phyloP scores from a whole-genome alignment of 192 early-diverging fungal species.

The Entomortierella parvispora region DNA sequence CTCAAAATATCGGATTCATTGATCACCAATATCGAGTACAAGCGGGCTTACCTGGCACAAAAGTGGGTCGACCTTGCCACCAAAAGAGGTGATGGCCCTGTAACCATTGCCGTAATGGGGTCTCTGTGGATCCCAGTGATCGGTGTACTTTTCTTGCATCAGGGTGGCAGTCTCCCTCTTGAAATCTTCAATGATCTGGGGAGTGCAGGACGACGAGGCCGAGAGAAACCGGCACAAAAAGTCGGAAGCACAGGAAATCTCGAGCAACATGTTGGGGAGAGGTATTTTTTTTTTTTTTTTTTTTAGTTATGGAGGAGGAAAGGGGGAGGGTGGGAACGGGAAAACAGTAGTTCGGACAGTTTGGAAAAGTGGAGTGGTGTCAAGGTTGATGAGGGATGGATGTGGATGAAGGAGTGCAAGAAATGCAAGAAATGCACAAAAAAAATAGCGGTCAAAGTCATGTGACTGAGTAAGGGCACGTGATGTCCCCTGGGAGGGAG shows the following conservation, averaged over 20 bases:
- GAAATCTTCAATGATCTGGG: slow-evolving; percentile 51
- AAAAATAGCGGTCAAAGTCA: too few species aligned
- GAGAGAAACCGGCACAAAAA: slow-evolving; percentile 32
- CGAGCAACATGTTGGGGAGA: slow-evolving; percentile 37
- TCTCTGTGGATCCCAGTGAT: slow-evolving; percentile 77
- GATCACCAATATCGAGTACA: too few species aligned
- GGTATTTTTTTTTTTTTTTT: slow-evolving; percentile 12
- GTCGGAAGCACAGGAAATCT: slow-evolving; percentile 46
- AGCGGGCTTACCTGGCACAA: slow-evolving; percentile 65
- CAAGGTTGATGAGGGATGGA: too few species aligned
- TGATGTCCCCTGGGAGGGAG: too few species aligned
- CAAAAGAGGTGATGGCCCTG: slow-evolving; percentile 79
- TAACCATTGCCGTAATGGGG: slow-evolving; percentile 77
- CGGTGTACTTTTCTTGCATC: slow-evolving; percentile 64
- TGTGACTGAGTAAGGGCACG: too few species aligned
- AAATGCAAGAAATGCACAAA: too few species aligned
- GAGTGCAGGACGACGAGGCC: slow-evolving; percentile 22
- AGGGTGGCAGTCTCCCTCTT: slow-evolving; percentile 59
- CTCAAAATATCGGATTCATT: too few species aligned
- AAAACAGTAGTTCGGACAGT: not conserved
- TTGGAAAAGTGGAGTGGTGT: too few species aligned
- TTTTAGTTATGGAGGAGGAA: not conserved
- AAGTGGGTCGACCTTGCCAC: slow-evolving; percentile 67
- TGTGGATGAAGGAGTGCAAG: too few species aligned
- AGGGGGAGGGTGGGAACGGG: not conserved